Evolutionary conservation across 305 asterid genomes (phyloP), one percentile per base, ranked within the genome.

Genomic region (Solanum aculeatissimum): DNA sequence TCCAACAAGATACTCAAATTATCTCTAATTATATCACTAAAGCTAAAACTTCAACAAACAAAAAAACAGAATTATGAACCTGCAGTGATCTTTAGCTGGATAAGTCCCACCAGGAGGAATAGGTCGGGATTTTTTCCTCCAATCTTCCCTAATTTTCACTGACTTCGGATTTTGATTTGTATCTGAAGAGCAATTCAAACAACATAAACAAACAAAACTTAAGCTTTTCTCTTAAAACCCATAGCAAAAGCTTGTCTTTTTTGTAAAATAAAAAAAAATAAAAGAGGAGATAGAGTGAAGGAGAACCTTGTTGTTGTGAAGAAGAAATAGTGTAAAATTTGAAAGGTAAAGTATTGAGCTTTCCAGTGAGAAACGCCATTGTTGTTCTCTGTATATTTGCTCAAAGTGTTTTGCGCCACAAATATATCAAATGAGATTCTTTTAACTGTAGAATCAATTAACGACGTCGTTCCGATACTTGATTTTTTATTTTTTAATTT

Each of bases 31-130:
- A 11, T 12, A 43, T 18, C 21, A 81, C 3, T 42, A 81, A 32
- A 43, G 19, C 19, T 11, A 66, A 2, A 66, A 82, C 0, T 81
- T 58, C 4, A 42, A 1, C 2, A n/a, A 12, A 49, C 27, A 80
- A 45, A 49, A 60, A 8, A 2, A 25, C 49, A 81, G 45, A 68
- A 87, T 27, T 55, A 83, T 63, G 85, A 84, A 96, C 98, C 99
- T 97, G 98, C 97, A 97, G 54, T 95, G 97, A 54, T 97, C 98
- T 92, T 94, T 95, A 49, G 98, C 99, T 10, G 99, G 99, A 88
- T 97, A 97, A 85, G 96, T 92, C 18, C 98, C 99, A 83, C 98
- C 99, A 49, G 98, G 95, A 84, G 98, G 96, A 38, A 97, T 92
- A 77, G 98, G 97, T 86, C 84, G 91, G 58, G 98, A 95, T 88